These are phyloP conservation scores for Colletotrichum neosansevieriae DNA, from an alignment of 2,329 filamentous ascomycete species.

Conservation along the genomic window DNA sequence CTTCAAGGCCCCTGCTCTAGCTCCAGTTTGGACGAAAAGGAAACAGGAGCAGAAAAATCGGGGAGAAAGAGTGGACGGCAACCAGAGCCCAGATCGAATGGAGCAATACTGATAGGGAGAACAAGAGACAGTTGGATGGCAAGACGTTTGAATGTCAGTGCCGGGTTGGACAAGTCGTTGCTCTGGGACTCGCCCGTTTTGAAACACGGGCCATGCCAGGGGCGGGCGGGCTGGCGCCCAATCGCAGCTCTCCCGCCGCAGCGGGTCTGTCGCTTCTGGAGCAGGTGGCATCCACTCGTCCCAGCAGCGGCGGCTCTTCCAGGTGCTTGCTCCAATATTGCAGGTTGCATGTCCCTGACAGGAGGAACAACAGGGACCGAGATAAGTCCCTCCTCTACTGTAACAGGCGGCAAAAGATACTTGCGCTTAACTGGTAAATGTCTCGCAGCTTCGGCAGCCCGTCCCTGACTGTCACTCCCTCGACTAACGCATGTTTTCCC, in stretches of 20 bases:
- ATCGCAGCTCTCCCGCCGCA: conserved; percentile 28
- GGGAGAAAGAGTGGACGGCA: too few species aligned
- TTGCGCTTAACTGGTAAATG: conserved; percentile 3
- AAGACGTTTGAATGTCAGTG: conserved; percentile 25
- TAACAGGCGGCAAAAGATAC: conserved; percentile 4
- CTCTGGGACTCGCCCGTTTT: conserved; percentile 27
- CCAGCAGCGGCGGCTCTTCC: conserved; percentile 32
- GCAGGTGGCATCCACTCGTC: conserved; percentile 35
- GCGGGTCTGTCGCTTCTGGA: conserved; percentile 31
- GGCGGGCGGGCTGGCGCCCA: conserved; percentile 27
- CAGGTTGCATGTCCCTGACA: conserved; percentile 12
- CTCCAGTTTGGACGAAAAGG: conserved; percentile 4
- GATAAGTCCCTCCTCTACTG: background rate
- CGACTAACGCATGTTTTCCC: conserved; percentile 24
- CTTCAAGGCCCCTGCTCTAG: conserved; percentile 7
- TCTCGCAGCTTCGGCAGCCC: conserved; percentile 1
- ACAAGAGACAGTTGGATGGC: conserved; percentile 17
- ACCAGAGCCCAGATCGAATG: background rate
- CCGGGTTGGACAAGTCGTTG: conserved; percentile 32
- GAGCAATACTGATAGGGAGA: conserved; percentile 6
- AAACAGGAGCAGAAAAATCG: background rate
- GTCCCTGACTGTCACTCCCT: conserved; percentile 21
- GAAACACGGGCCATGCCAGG: conserved; percentile 39
- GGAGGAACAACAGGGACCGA: background rate
- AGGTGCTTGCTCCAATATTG: background rate